Conservation (phyloP, 768 basidiomycete genomes). For the Tricholoma sp. region DNA sequence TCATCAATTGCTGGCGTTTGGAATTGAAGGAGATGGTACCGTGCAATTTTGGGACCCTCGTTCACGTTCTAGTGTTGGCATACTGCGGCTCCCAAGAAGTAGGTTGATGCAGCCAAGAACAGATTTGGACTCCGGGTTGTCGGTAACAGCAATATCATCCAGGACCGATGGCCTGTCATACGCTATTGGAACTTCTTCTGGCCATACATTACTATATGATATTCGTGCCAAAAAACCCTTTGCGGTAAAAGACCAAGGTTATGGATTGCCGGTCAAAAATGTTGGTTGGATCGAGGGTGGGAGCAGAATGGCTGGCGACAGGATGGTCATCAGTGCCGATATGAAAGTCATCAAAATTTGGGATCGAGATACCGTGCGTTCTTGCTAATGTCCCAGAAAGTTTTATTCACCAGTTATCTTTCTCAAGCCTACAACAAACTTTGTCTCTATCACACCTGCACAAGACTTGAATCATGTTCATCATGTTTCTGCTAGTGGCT, state of each 20-base stretch:
- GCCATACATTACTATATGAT: slow-evolving; percentile 93
- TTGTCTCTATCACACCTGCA: slow-evolving; percentile 88
- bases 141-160: slow-evolving; percentile 83
- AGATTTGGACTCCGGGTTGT: slow-evolving; percentile 31
- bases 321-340: slow-evolving; percentile 88
- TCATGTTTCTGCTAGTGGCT: slow-evolving; percentile 83
- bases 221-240: slow-evolving; percentile 80
- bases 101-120: slow-evolving; percentile 42
- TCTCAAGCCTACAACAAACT: slow-evolving; percentile 73
- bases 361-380: slow-evolving; percentile 76
- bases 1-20: slow-evolving; percentile 87
- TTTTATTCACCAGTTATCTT: slow-evolving; percentile 5
- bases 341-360: slow-evolving; percentile 98
- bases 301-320: slow-evolving; percentile 76
- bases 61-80: slow-evolving; percentile 69
- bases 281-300: slow-evolving; percentile 90
- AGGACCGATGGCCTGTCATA: slow-evolving; percentile 88
- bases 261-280: slow-evolving; percentile 83
- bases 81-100: slow-evolving; percentile 53
- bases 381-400: neutral
- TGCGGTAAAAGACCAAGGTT: slow-evolving; percentile 94
- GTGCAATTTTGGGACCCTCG: slow-evolving; percentile 97
- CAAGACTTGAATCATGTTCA: slow-evolving; percentile 88
- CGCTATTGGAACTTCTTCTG: slow-evolving; percentile 92
- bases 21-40: slow-evolving; percentile 79